phyloP scores from a whole-genome alignment of 2,329 filamentous ascomycete species.

The Stachybotrys elegans region DNA sequence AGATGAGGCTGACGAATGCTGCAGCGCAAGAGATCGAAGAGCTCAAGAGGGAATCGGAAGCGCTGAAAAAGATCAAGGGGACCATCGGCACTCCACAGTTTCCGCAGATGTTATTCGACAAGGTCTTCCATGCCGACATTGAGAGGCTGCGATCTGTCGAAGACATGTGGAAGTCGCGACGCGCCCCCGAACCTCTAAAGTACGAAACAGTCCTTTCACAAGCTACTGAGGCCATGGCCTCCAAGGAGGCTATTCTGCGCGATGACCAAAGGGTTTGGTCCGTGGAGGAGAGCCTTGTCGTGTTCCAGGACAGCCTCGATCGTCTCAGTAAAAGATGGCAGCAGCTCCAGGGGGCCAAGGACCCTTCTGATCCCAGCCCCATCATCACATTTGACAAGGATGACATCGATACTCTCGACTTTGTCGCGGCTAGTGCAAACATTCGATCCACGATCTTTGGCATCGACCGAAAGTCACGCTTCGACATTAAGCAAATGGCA shows the following conservation, averaged over 20 bases:
- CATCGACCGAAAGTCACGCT: slow-evolving; percentile 83
- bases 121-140: slow-evolving; percentile 86
- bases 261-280: slow-evolving; percentile 77
- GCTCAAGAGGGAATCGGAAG: slow-evolving; percentile 75
- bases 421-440: slow-evolving; percentile 87
- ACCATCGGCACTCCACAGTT: slow-evolving; percentile 78
- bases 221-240: slow-evolving; percentile 40
- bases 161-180: slow-evolving; percentile 91
- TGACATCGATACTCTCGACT: slow-evolving; percentile 89
- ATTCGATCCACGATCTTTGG: slow-evolving; percentile 84
- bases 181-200: slow-evolving; percentile 66
- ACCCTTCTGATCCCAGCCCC: slow-evolving; percentile 48
- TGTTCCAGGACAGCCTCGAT: slow-evolving; percentile 80
- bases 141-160: slow-evolving; percentile 78
- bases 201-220: slow-evolving; percentile 58
- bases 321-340: slow-evolving; percentile 71
- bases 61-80: slow-evolving; percentile 75
- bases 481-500: slow-evolving; percentile 98
- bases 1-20: slow-evolving; percentile 7
- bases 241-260: slow-evolving; percentile 49
- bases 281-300: slow-evolving; percentile 74
- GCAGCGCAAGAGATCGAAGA: slow-evolving; percentile 76
- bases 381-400: slow-evolving; percentile 93
- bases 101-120: slow-evolving; percentile 77
- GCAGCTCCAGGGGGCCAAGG: slow-evolving; percentile 49